A percentile compares a stretch with the other conserved stretches of the same genome.
Conservation (phyloP, 805 yeast genomes). For the Wickerhamiella occidentalis region DNA sequence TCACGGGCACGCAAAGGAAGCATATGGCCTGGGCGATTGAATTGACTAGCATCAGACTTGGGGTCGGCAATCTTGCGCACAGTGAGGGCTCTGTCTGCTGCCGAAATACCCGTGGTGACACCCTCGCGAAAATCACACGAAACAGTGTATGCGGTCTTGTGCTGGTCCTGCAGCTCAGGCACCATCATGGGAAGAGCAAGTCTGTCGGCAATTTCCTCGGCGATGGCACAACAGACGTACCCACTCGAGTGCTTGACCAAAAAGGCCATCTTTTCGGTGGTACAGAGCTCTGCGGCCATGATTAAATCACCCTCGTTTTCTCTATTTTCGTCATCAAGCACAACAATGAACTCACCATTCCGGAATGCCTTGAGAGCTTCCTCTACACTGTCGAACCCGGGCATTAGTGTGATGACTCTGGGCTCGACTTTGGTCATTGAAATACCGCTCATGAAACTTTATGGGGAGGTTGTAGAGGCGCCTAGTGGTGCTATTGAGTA, state of each 20-base stretch:
- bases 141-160: conserved; percentile 93
- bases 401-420: conserved; percentile 10
- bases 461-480: not conserved
- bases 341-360: conserved; percentile 74
- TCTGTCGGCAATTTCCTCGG: conserved; percentile 63
- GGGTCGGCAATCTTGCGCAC: conserved; percentile 58
- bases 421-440: not conserved
- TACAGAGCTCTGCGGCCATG: conserved; percentile 73
- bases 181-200: conserved; percentile 73
- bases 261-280: conserved; percentile 86
- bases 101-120: conserved; percentile 94
- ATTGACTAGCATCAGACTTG: conserved; percentile 44
- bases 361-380: conserved; percentile 64
- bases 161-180: conserved; percentile 57
- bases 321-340: conserved; percentile 93
- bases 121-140: conserved; percentile 79
- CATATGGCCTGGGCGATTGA: conserved; percentile 87
- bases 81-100: conserved; percentile 84
- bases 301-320: conserved; percentile 97
- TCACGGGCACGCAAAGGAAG: conserved; percentile 85
- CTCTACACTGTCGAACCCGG: conserved; percentile 41
- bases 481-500: too few species aligned
- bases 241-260: conserved; percentile 67
- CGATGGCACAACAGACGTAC: conserved; percentile 83
- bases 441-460: not conserved